Conservation (phyloP, 305 asterid species). For the Fraxinus sp. region DNA sequence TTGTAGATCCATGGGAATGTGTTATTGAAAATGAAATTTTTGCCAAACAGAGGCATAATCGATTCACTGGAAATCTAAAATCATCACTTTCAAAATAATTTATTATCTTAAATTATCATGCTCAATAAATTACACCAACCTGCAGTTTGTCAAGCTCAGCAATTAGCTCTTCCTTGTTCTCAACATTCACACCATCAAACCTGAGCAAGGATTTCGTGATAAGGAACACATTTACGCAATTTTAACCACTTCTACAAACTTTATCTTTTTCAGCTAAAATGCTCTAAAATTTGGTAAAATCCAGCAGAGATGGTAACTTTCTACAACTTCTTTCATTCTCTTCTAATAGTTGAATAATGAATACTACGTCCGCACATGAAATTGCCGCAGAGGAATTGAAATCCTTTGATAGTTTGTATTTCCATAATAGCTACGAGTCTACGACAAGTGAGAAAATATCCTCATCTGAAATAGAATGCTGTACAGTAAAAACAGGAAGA, state of each 20-base stretch:
- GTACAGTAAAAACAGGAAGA: not conserved
- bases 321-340: not conserved
- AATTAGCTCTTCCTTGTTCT: constrained; percentile 39
- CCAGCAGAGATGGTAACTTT: not conserved
- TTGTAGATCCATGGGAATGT: not conserved
- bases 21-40: not conserved
- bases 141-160: constrained; percentile 61
- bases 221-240: not conserved
- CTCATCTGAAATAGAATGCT: not conserved
- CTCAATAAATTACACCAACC: constrained; percentile 41
- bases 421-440: not conserved
- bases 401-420: not conserved
- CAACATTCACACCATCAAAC: constrained; percentile 43
- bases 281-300: not conserved
- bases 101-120: constrained; percentile 2
- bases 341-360: not conserved
- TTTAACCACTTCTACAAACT: not conserved
- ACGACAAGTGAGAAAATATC: constrained; percentile 8
- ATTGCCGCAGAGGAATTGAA: not conserved
- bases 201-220: constrained; percentile 33
- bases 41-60: not conserved
- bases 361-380: not conserved
- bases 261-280: not conserved
- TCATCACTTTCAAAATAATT: constrained; percentile 3
- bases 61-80: not conserved